Conservation (phyloP, 2,329 filamentous ascomycete genomes). For the Trichoderma arundinaceum region DNA sequence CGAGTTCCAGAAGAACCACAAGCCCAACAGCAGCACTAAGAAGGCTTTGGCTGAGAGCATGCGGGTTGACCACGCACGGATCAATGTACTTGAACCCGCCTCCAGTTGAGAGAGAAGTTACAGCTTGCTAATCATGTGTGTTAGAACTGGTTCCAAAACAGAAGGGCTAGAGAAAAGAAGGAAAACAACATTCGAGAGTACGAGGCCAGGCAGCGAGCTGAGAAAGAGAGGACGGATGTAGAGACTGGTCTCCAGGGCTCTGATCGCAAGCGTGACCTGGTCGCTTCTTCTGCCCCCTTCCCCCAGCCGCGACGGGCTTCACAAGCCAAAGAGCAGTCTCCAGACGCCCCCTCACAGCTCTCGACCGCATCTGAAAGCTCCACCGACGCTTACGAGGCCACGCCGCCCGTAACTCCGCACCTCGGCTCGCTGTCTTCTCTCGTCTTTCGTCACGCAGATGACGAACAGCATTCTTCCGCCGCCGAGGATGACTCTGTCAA, state of each 20-base stretch:
- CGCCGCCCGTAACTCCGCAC: conserved; percentile 31
- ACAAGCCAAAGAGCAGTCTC: conserved; percentile 31
- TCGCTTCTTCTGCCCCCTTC: conserved; percentile 51
- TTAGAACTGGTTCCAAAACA: conserved; percentile 73
- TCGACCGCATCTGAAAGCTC: conserved; percentile 34
- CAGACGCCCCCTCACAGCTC: conserved; percentile 33
- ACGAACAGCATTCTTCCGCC: neutral
- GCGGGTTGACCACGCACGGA: conserved; percentile 66
- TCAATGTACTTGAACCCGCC: conserved; percentile 58
- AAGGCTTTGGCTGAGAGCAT: conserved; percentile 65
- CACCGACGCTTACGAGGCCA: conserved; percentile 38
- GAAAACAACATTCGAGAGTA: conserved; percentile 59
- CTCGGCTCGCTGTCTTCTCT: conserved; percentile 3
- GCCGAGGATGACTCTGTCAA: conserved; percentile 30
- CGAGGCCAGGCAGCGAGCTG: conserved; percentile 46
- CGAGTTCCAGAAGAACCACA: conserved; percentile 68
- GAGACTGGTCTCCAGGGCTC: conserved; percentile 39
- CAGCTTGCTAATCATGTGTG: conserved; percentile 41
- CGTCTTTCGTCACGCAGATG: neutral
- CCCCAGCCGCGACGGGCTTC: conserved; percentile 39
- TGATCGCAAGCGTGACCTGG: conserved; percentile 45
- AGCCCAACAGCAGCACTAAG: conserved; percentile 67
- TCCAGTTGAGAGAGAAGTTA: neutral
- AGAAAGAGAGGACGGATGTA: conserved; percentile 43
- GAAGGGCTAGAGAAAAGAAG: conserved; percentile 68